These are phyloP conservation scores for Solanum acaule DNA, from an alignment of 257 asterid species.

Conservation along the genomic window DNA sequence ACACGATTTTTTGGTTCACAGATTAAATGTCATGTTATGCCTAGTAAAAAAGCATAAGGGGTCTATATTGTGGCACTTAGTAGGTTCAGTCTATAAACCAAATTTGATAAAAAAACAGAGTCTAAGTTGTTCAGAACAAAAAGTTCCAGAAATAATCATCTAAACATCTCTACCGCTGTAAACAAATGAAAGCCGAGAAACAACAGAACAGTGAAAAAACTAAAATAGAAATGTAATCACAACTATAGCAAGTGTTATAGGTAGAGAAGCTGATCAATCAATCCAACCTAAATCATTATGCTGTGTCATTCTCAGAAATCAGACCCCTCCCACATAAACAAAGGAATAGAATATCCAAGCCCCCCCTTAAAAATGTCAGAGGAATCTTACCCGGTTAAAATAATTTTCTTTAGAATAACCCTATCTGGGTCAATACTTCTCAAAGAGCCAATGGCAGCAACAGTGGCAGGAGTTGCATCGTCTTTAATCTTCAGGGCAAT, in stretches of 20 bases:
- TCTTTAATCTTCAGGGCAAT: conserved; percentile 64
- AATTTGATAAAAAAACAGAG: neutral
- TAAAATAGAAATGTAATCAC: neutral
- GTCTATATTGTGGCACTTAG: neutral
- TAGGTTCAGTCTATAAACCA: neutral
- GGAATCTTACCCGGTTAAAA: conserved; percentile 73
- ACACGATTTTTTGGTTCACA: neutral
- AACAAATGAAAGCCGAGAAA: neutral
- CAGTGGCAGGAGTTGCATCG: conserved; percentile 37
- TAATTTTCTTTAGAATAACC: conserved; percentile 78
- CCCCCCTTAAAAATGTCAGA: neutral
- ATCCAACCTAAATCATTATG: neutral
- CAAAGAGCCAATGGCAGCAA: conserved; percentile 88
- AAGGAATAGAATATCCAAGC: neutral
- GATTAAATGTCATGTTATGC: neutral
- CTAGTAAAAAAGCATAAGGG: neutral
- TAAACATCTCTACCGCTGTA: neutral
- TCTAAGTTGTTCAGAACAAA: neutral
- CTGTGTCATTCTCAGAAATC: neutral
- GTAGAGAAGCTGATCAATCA: neutral
- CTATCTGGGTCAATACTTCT: conserved; percentile 75
- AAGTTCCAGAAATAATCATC: neutral
- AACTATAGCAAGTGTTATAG: neutral
- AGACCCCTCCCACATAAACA: neutral
- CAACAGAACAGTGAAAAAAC: neutral